Base-by-base conservation (phyloP, 352 stramenopile genomes). In the Globisporangium canariense region DNA sequence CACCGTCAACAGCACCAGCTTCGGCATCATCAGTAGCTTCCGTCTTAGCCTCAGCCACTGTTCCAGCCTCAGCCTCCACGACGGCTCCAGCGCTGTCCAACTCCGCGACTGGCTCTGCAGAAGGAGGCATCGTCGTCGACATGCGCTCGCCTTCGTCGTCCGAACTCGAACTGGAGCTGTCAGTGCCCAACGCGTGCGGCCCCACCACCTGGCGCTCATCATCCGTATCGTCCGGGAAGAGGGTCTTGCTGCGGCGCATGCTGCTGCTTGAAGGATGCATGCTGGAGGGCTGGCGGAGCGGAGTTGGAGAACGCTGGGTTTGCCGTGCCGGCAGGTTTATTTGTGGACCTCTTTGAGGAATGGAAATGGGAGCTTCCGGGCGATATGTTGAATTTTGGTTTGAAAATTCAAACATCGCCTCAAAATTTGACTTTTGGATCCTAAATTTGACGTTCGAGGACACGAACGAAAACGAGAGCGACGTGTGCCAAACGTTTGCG, bases 211-310 rank as follows among this genome's bases (percentile, higher is more conserved):
- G 62, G 3, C 34, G 54, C 47, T 36, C 50, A 16, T 62, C 60
- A 25, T 63, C 43, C 30, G 30, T 38, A 30, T 64, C 58, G 45
- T 34, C 58, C 16, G 53, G 43, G 36, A 65, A 57, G 46, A 65
- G 36, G 10, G 41, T 25, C 9, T 64, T 64, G 30, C 36, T 58
- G 36, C 59, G 59, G 25, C 60, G 60, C 49, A 59, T 65, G 60
- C 34, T 57, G 34, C 22, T 59, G 60, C 40, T 55, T 5, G 58
- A 41, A 4, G 45, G 36, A 22, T 43, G 38, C 59, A 47, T 58
- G 52, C 32, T 57, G 51, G 32, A 36, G 32, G 7, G 32, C 32
- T 36, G 32, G 32, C 32, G 4, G 32, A 8, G 32, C 32, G 4
- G 32, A 8, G 7, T 8, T 8, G 32, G 7, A 36, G 32, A 36